These are phyloP conservation scores for Pontederia crassipes DNA, from an alignment of 176 grass and related monocot genomes.

Conservation along the genomic window DNA sequence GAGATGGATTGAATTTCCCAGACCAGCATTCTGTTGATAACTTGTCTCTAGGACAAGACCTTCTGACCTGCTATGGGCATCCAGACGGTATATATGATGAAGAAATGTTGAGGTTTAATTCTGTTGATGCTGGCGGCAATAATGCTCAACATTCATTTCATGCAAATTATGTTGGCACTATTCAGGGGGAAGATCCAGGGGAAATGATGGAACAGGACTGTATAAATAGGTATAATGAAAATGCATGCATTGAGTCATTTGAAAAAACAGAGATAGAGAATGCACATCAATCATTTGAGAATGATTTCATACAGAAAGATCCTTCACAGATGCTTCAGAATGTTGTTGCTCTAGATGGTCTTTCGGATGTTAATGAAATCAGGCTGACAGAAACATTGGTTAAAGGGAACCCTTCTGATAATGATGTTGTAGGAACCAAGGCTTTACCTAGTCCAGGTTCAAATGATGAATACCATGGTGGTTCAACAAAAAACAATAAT, in stretches of 20 bases:
- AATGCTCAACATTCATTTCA: conserved; percentile 27
- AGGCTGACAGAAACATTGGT: conserved; percentile 33
- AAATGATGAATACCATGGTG: conserved; percentile 21
- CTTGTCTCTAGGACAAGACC: conserved; percentile 27
- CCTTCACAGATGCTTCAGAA: conserved; percentile 23
- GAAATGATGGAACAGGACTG: conserved; percentile 16
- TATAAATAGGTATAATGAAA: conserved; percentile 22
- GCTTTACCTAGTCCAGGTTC: conserved; percentile 24
- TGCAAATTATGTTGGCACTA: conserved; percentile 19
- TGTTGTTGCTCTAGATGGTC: conserved; percentile 31
- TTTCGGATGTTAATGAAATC: conserved; percentile 31
- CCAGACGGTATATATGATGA: conserved; percentile 20
- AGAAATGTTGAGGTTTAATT: conserved; percentile 11
- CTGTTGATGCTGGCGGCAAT: not conserved
- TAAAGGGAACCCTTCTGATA: conserved; percentile 26
- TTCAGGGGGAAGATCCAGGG: conserved; percentile 25
- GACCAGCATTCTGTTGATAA: conserved; percentile 24
- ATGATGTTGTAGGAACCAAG: conserved; percentile 30
- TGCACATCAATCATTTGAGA: conserved; percentile 34
- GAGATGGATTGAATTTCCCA: conserved; percentile 24
- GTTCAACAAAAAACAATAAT: conserved; percentile 21
- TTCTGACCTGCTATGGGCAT: conserved; percentile 30
- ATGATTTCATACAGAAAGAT: conserved; percentile 27
- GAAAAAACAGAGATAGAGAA: conserved; percentile 4
- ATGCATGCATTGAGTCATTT: not conserved